Evolutionary conservation across 1,139 yeast species (phyloP), one percentile per base, ranked within the genome.

Genomic region (Arxiozyma heterogenica): DNA sequence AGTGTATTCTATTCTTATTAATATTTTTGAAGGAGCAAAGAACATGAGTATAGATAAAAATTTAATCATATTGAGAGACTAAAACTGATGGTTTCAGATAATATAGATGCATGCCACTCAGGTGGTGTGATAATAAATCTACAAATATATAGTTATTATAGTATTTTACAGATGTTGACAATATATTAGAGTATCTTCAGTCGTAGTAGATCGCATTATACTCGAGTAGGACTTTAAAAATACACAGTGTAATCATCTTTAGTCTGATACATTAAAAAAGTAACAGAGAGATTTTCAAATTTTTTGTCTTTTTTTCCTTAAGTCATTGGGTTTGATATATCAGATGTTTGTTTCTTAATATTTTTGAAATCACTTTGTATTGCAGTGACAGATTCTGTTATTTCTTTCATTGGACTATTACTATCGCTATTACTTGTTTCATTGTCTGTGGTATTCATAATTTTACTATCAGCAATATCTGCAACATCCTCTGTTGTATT

Each of bases 301-400:
- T 30, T 9, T 12, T 34, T 22, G n/a, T 38, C 23, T 22, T 46
- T 22, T 46, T 41, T 22, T 34, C 42, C 22, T 34, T 41, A 46
- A 15, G 42, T 46, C 42, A 38, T 34, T 46, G 49, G 49, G 39
- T 22, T 46, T 34, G 34, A 22, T 20, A 46, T 46, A 46, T 46
- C 39, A 11, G 49, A 43, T 21, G 30, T 46, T 38, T 46, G 49
- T 7, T n/a, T 38, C 21, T 34, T 30, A 20, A 38, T 20, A 21
- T 46, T 23, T 34, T 46, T 46, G 17, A 38, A 46, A 21, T 46
- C 49, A n/a, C 34, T 46, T 25, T 34, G 49, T 46, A 46, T 46
- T 30, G 49, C 43, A 8, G 49, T 30, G 9, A 46, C 9, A 22
- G 49, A 46, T 6, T 38, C 39, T 43, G 45, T 43, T 21, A 23